Base-by-base conservation (phyloP, 345 rosid species). In the Eucalyptus erythrocorys region DNA sequence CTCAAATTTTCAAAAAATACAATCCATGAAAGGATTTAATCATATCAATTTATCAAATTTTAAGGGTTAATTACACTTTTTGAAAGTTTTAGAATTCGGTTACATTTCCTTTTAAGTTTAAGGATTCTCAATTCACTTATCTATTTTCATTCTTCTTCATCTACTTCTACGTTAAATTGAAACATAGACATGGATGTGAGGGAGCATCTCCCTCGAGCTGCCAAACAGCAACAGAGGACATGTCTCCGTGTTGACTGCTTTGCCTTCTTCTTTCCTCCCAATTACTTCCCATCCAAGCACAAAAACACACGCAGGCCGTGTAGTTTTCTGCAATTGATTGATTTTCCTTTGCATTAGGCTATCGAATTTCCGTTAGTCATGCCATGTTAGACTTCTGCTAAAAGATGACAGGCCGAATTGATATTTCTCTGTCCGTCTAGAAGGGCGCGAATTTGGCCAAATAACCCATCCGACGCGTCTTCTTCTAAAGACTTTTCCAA, bases 21-120 rank as follows among this genome's bases (percentile, higher is more conserved):
- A 53, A 53, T 21, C 5, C 1, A 22, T 53, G 2, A 4, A 53
- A 53, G 2, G 27, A 53, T 5, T 22, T 53, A 21, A 53, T 53
- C 2, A 2, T 4, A 53, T 0, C 26, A 19, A 53, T 53, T 53
- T 53, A 9, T 21, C 5, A 53, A 53, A 4, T 53, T 53, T 53
- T 53, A 53, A 27, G 2, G 1, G 0, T 53, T 53, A 22, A 53
- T 53, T 53, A 0, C 27, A 53, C 0, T 8, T 21, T 53, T 53
- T 53, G 5, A 53, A 53, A 53, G 0, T 53, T 53, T 53, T 53
- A 53, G 11, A 1, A 53, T 19, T 53, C 2, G 0, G 4, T 53
- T 53, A 11, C 5, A 53, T 19, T 53, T 53, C 2, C 1, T 53
- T 53, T 21, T 22, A 8, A 53, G 59, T 53, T 53, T 53, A 21